Evolutionary conservation across 345 rosid genomes (phyloP).

Genomic region (Geranium brycei): DNA sequence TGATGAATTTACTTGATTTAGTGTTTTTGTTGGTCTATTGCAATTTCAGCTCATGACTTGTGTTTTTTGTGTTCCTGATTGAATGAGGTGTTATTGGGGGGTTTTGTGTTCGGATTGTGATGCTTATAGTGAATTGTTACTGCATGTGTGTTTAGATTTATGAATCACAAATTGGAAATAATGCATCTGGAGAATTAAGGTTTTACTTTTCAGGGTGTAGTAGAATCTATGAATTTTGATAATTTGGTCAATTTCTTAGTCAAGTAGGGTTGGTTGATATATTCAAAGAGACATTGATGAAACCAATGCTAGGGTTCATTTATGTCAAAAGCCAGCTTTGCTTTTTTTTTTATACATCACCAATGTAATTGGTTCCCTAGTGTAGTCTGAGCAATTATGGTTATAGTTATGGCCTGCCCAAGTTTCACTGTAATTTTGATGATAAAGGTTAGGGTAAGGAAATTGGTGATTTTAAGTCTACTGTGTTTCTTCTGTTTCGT

Average conservation of each 20-base stretch:
- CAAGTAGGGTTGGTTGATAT: too few relatives aligned
- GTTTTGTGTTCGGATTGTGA: background rate
- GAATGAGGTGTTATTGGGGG: too few relatives aligned
- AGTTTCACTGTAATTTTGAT: background rate
- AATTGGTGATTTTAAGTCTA: background rate
- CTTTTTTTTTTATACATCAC: too few relatives aligned
- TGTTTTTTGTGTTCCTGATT: constrained; percentile 2
- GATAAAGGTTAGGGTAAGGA: background rate
- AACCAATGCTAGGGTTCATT: too few relatives aligned
- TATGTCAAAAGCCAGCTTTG: background rate
- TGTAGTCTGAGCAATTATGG: too few relatives aligned
- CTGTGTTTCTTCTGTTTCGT: background rate
- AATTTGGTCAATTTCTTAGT: too few relatives aligned
- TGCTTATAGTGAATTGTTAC: background rate
- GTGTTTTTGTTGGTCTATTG: constrained; percentile 2
- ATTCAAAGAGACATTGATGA: too few relatives aligned
- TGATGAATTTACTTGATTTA: constrained; percentile 8
- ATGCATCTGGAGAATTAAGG: background rate
- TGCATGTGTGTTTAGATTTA: constrained; percentile 9
- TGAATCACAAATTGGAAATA: background rate
- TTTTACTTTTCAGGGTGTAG: too few relatives aligned
- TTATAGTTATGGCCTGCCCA: too few relatives aligned
- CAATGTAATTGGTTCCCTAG: background rate
- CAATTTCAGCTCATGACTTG: constrained; percentile 11
- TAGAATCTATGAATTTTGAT: too few relatives aligned